Evolutionary conservation across 306 rosid genomes (phyloP).

Genomic region (Boehmeria nivea): DNA sequence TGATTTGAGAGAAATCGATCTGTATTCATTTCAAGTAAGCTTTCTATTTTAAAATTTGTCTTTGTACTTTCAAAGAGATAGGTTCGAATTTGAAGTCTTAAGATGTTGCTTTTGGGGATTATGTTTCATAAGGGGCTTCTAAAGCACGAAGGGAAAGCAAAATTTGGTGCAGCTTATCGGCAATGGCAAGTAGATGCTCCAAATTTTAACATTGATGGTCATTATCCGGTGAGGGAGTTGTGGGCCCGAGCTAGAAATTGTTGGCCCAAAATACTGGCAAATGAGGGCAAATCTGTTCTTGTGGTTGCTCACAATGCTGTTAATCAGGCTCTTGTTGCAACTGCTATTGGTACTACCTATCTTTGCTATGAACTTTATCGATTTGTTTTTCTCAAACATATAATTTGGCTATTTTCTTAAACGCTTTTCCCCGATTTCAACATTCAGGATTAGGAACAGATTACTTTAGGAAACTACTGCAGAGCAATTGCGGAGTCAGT

Average conservation of each 20-base stretch:
- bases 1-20: conserved; percentile 78
- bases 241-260: conserved; percentile 82
- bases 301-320: conserved; percentile 99
- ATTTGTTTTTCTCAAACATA: conserved; percentile 6
- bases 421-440: conserved; percentile 2
- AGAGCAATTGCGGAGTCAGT: conserved; percentile 93
- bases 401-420: background rate
- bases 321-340: conserved; percentile 95
- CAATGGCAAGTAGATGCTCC: conserved; percentile 84
- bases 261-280: conserved; percentile 68
- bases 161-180: conserved; percentile 62
- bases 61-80: background rate
- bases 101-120: conserved; percentile 20
- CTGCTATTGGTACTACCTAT: conserved; percentile 64
- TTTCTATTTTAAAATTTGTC: background rate
- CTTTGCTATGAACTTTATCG: conserved; percentile 3
- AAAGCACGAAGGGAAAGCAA: conserved; percentile 80
- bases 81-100: background rate
- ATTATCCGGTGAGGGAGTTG: conserved; percentile 90
- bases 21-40: conserved; percentile 87
- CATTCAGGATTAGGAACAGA: conserved; percentile 65
- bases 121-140: conserved; percentile 59
- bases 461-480: conserved; percentile 82
- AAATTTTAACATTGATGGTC: conserved; percentile 79
- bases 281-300: conserved; percentile 79